Conservation (phyloP, 805 yeast species). For the Metschnikowia similis region DNA sequence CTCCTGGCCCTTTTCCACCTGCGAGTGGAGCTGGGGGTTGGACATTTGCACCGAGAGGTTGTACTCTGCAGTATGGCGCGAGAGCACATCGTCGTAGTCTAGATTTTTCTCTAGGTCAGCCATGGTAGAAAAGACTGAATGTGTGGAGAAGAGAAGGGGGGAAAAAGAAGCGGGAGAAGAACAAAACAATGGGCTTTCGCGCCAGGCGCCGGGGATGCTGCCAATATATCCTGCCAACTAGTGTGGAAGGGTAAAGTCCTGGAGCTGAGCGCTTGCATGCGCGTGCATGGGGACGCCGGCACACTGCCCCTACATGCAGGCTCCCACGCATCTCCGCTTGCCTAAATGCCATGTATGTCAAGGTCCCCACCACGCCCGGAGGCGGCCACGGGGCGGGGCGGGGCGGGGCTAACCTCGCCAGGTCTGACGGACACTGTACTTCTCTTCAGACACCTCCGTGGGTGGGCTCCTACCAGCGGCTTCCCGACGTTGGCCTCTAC, state of each 20-base stretch:
- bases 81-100: slow-evolving; percentile 30
- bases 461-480: no score
- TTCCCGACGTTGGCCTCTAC: no score
- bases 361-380: not conserved
- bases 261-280: not conserved
- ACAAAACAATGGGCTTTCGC: no score
- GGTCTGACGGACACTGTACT: no score
- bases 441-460: no score
- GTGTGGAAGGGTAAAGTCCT: not conserved
- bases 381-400: not conserved
- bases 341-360: not conserved
- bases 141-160: not conserved
- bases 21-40: slow-evolving; percentile 33
- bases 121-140: slow-evolving; percentile 3
- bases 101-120: slow-evolving; percentile 16
- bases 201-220: not conserved
- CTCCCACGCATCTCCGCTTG: not conserved
- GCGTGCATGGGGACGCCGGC: not conserved
- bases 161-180: not conserved
- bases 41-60: slow-evolving; percentile 44
- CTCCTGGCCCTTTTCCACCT: slow-evolving; percentile 39
- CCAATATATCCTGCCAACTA: not conserved
- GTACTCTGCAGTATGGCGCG: slow-evolving; percentile 46
- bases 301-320: not conserved
- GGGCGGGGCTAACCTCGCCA: not conserved